Percentiles rank a stretch among this genome's conserved stretches.
These are phyloP conservation scores for Suillus placidus DNA, from an alignment of 768 basidiomycete genomes.

Conservation along the genomic window DNA sequence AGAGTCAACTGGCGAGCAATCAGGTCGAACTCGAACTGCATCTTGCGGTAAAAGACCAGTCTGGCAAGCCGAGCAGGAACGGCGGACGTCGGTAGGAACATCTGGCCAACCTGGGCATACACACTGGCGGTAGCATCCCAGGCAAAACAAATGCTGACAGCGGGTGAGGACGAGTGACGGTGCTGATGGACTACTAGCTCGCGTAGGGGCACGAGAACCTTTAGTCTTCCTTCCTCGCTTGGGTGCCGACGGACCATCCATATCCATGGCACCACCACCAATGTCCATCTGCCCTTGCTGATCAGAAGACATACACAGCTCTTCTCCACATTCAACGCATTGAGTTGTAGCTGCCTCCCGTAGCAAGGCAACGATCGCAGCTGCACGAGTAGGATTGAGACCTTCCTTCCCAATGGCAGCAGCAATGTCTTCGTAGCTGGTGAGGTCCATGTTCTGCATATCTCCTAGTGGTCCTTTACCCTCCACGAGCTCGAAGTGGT, in stretches of 20 bases:
- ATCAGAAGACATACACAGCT: constrained; percentile 62
- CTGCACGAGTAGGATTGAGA: constrained; percentile 71
- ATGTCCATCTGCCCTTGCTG: constrained; percentile 36
- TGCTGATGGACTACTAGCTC: constrained; percentile 69
- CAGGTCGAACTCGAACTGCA: constrained; percentile 79
- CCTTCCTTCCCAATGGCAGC: constrained; percentile 78
- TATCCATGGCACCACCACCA: constrained; percentile 47
- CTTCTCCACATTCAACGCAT: constrained; percentile 84
- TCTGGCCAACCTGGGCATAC: constrained; percentile 84
- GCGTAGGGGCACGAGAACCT: constrained; percentile 70
- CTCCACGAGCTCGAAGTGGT: constrained; percentile 89
- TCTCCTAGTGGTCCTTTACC: constrained; percentile 58
- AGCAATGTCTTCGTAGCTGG: constrained; percentile 76
- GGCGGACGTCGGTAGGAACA: constrained; percentile 54
- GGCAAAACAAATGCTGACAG: constrained; percentile 94
- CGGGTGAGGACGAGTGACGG: constrained; percentile 79
- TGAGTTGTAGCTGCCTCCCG: constrained; percentile 87
- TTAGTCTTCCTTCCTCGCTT: constrained; percentile 62
- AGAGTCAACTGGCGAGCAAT: constrained; percentile 45
- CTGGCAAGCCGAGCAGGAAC: constrained; percentile 80
- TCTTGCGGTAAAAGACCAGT: constrained; percentile 67
- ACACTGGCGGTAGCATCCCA: constrained; percentile 79
- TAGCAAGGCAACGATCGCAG: constrained; percentile 82
- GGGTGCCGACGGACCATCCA: constrained; percentile 49
- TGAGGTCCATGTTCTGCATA: constrained; percentile 47